Evolutionary conservation across 2,329 filamentous ascomycete genomes (phyloP), one percentile per base, ranked within the genome.

Genomic region (Calonectria hawksworthii): DNA sequence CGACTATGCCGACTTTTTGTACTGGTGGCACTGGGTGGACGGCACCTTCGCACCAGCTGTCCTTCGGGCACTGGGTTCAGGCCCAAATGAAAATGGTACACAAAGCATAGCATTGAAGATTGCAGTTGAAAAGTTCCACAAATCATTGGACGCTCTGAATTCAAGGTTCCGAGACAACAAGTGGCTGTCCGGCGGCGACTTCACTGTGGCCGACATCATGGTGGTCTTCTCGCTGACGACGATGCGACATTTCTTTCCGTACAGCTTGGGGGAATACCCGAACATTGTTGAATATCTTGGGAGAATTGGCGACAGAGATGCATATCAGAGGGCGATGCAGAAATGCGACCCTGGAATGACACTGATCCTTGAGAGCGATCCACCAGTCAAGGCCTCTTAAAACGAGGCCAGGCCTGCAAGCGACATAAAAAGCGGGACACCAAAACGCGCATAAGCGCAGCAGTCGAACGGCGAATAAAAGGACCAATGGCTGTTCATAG

Each of bases 181-280:
- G 8, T 94, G 89, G 86, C 83, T 94, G 34, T 92, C 90, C 0
- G 93, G 93, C 3, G 84, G 88, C 0, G 86, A 92, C 66, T 91
- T 94, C 73, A 93, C 91, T 0, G 91, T 87, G 1, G 93, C 93
- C 1, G 93, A 95, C 83, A 86, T 93, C 50, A 93, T 94, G 91
- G 85, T 84, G 5, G 87, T 92, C 0, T 93, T 90, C 79, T 86
- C 87, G 18, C 83, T 94, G 47, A 93, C 92, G 1, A 94, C 92
- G 2, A 88, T 91, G 87, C 86, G 93, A n/a, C 85, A 86, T 63
- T 93, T 91, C 76, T 83, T 83, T 28, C 85, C 86, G 2, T 85
- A 84, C 56, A 84, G 86, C 64, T 76, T 92, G 61, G 76, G 73
- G 2, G 81, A 78, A 0, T 89, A 89, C 75, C 76, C 81, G 1